Evolutionary conservation across 2,329 filamentous ascomycete genomes (phyloP), one percentile per base, ranked within the genome.

Genomic region (Epicoccum nigrum): DNA sequence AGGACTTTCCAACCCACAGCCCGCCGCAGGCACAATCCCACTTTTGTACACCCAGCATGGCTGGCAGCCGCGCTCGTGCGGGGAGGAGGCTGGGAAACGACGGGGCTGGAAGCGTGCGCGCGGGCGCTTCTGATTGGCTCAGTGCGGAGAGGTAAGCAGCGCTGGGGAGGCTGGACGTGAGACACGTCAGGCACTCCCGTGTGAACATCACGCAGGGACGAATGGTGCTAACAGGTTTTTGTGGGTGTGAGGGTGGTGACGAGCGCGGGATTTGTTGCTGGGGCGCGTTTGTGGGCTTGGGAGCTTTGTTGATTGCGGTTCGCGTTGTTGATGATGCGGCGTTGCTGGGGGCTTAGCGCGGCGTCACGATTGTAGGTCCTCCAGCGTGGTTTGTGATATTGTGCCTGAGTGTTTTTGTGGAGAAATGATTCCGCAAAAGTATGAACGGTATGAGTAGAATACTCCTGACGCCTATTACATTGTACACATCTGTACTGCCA

Each of bases 41-140:
- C 32, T 49, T 50, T 50, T 50, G 46, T 50, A 50, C 40, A 31
- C 38, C 27, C 45, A 20, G 23, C 46, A 44, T 43, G 46, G 46
- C 46, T 50, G 46, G 46, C 32, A 20, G 17, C 11, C 11, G 13
- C 32, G 46, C n/a, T 38, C 39, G 46, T 49, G 46, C 46, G 46
- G 40, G 46, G 46, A 25, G 23, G 46, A 25, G 46, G 46, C 43
- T 50, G 46, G 46, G 46, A 44, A 44, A 17, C 4, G 11, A 9
- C 23, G 25, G 25, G 38, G 15, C 17, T 15, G 25, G 38, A n/a
- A 11, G 25, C 23, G 25, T 25, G 9, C 28, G 11, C 9, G 13
- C 9, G 28, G 7, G 4, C 7, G 4, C 28, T 12, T 30, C 12
- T 47, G 37, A 48, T 42, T 48, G 46, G 39, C 4, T 3, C 17